phyloP scores from a whole-genome alignment of 768 basidiomycete genomes.

The Amanita rimosa region DNA sequence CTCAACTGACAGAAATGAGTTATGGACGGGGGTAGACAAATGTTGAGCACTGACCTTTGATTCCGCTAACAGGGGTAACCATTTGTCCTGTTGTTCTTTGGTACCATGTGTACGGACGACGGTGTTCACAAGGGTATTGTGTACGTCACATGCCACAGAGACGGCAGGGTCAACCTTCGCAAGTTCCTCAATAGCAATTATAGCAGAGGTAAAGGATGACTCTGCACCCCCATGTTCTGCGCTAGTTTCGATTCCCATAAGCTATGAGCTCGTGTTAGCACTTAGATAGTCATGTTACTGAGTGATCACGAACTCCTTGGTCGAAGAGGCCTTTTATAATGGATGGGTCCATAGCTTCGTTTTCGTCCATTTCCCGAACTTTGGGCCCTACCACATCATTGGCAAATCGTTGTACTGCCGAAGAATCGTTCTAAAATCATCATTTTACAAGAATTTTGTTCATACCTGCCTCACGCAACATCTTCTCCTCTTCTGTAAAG shows the following conservation, averaged over 20 bases:
- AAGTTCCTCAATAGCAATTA: slow-evolving; percentile 95
- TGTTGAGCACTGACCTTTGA: slow-evolving; percentile 41
- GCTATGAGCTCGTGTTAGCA: slow-evolving; percentile 27
- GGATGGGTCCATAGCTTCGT: slow-evolving; percentile 83
- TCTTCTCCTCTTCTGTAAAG: slow-evolving; percentile 90
- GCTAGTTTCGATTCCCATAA: slow-evolving; percentile 96
- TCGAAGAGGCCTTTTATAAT: slow-evolving; percentile 87
- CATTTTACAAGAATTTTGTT: slow-evolving; percentile 1
- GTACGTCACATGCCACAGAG: slow-evolving; percentile 94
- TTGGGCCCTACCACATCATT: slow-evolving; percentile 82
- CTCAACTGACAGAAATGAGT: slow-evolving; percentile 53
- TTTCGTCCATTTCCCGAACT: slow-evolving; percentile 97
- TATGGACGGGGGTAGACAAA: neutral
- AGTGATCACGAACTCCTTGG: slow-evolving; percentile 61
- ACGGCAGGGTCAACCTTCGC: slow-evolving; percentile 95
- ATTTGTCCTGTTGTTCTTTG: slow-evolving; percentile 77
- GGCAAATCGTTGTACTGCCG: slow-evolving; percentile 76
- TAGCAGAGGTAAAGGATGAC: slow-evolving; percentile 87
- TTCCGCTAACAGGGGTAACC: slow-evolving; percentile 74
- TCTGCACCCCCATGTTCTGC: slow-evolving; percentile 79
- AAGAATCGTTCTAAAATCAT: neutral
- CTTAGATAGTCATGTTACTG: neutral
- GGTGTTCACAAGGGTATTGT: slow-evolving; percentile 97
- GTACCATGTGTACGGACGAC: slow-evolving; percentile 81
- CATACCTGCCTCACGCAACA: slow-evolving; percentile 86